These are phyloP conservation scores for Fusarium agapanthi DNA, from an alignment of 2,329 filamentous ascomycete genomes.

Conservation along the genomic window DNA sequence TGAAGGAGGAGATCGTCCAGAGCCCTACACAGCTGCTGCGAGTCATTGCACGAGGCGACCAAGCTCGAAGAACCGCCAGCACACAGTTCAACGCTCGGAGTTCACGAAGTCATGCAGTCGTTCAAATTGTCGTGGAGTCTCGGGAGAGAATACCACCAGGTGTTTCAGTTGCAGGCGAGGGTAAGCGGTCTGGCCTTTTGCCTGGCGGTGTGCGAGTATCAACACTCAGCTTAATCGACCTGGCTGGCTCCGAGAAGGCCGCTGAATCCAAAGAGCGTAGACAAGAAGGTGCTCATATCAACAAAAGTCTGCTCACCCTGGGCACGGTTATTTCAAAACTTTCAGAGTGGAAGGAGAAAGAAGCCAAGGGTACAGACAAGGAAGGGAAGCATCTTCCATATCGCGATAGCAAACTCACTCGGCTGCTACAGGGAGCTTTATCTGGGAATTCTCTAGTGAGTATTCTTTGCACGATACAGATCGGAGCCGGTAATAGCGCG, in stretches of 20 bases:
- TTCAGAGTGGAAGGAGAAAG: constrained; percentile 88
- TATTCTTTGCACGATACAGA: constrained; percentile 95
- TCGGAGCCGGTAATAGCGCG: constrained; percentile 77
- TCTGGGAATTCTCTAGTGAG: constrained; percentile 95
- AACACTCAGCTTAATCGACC: constrained; percentile 92
- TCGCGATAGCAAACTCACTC: constrained; percentile 95
- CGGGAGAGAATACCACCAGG: constrained; percentile 82
- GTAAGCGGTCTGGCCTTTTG: constrained; percentile 73
- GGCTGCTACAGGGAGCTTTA: constrained; percentile 88
- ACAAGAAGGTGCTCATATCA: constrained; percentile 96
- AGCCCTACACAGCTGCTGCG: constrained; percentile 93
- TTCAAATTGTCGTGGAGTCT: constrained; percentile 98
- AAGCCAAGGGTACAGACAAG: constrained; percentile 76
- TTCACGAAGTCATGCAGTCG: constrained; percentile 96
- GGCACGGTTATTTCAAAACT: constrained; percentile 94
- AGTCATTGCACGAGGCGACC: constrained; percentile 93
- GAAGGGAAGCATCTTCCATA: constrained; percentile 95
- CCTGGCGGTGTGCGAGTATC: constrained; percentile 95
- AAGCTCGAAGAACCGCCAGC: constrained; percentile 87
- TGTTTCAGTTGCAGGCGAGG: constrained; percentile 48
- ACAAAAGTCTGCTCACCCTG: constrained; percentile 94
- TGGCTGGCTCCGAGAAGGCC: constrained; percentile 95
- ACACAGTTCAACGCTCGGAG: constrained; percentile 97
- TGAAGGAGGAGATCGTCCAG: constrained; percentile 99
- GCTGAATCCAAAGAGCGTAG: constrained; percentile 94